Percentiles rank a stretch among this genome's conserved stretches.
Conservation (phyloP, 805 yeast genomes). For the Starmerella geochares region DNA sequence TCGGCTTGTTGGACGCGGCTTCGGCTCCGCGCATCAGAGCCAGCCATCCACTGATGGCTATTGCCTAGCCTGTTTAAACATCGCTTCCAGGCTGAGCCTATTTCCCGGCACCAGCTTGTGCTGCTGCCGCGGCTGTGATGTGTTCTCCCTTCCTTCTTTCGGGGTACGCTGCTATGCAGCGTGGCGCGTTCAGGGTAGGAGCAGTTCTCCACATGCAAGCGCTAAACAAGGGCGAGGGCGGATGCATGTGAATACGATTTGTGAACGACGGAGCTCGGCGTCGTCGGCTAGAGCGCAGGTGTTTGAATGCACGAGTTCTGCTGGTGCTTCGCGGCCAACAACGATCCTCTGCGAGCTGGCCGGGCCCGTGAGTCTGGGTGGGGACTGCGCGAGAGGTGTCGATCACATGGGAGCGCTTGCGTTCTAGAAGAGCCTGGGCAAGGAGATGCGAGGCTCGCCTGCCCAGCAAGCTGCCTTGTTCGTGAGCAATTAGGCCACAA, state of each 20-base stretch:
- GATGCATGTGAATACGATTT: constrained; percentile 2
- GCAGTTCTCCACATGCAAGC: constrained; percentile 3
- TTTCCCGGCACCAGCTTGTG: no score
- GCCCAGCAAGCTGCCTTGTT: constrained; percentile 1
- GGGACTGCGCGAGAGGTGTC: background rate
- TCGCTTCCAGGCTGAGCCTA: no score
- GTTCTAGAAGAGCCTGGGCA: constrained; percentile 1
- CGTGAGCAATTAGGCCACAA: background rate
- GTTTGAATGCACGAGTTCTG: background rate
- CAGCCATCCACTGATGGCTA: no score
- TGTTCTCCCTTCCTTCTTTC: no score
- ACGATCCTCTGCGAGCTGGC: no score
- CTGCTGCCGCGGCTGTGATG: no score
- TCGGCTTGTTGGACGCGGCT: no score
- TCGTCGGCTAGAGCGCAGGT: background rate
- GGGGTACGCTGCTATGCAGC: constrained; percentile 2
- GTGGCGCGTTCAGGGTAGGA: constrained; percentile 5
- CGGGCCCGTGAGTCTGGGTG: no score
- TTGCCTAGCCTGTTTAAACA: no score
- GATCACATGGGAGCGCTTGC: constrained; percentile 1
- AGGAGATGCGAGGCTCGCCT: constrained; percentile 1
- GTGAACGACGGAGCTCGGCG: background rate
- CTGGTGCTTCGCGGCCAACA: no score
- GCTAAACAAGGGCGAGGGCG: background rate
- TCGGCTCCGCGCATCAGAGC: no score